Conservation (phyloP, 306 rosid genomes). For the Arachis stenosperma region DNA sequence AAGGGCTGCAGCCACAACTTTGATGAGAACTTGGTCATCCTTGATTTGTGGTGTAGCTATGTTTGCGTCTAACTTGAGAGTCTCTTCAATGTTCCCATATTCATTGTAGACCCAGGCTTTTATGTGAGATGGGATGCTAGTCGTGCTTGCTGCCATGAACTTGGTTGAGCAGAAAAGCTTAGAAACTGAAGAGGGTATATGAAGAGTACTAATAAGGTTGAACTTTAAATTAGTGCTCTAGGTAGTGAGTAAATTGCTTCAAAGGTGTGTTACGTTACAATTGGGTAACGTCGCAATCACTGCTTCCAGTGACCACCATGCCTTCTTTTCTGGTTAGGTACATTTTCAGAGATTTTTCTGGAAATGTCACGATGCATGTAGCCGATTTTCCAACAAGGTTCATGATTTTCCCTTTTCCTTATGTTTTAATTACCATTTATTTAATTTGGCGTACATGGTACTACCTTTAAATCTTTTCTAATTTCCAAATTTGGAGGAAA, state of each 20-base stretch:
- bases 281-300: no score
- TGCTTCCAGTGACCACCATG: no score
- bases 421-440: no score
- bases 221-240: no score
- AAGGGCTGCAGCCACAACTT: constrained; percentile 60
- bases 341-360: not conserved
- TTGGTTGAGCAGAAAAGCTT: not conserved
- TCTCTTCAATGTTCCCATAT: constrained; percentile 48
- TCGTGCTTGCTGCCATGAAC: not conserved
- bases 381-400: not conserved
- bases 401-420: not conserved
- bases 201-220: no score
- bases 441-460: no score
- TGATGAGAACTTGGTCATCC: constrained; percentile 58
- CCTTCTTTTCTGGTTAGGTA: not conserved
- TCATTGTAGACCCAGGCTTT: constrained; percentile 63
- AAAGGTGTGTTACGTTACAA: no score
- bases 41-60: constrained; percentile 46
- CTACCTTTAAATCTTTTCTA: not conserved
- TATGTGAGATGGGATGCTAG: constrained; percentile 15
- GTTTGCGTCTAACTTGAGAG: constrained; percentile 49
- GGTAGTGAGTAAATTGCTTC: no score
- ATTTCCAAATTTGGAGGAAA: no score
- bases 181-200: no score
- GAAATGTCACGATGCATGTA: not conserved